Base-by-base conservation (phyloP, 1,284 basidiomycete species). In the Sanguinoderma infundibulare region DNA sequence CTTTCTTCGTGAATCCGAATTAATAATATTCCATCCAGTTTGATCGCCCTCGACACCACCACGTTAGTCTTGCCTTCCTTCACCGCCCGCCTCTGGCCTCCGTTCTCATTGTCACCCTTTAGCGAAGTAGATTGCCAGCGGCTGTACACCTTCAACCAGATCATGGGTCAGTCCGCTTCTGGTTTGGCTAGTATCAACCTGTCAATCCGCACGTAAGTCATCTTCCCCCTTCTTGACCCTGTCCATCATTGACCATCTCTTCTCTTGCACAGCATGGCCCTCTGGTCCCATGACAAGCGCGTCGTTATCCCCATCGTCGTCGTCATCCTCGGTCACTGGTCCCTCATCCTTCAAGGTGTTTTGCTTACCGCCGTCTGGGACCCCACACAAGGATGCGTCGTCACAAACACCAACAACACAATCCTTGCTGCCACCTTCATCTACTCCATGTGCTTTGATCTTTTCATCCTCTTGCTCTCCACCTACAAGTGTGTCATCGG, bases 181-280 rank as follows among this genome's bases (percentile, higher is more conserved):
- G 91, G 91, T 10, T 78, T 92, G 4, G 89, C 91, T 8, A 91
- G 89, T 69, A 85, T 92, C 70, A 92, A 92, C 70, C 80, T 92
- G n/a, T 91, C 90, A 5, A 79, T 92, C 53, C 79, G 90, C 69
- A 92, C 90, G 87, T 89, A 73, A 63, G 86, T 78, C 22, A 22
- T 17, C 28, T 39, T 53, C 26, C 14, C 17, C 2, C 4, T 15
- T 22, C 17, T 34, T 34, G 6, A 15, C 24, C 44, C 24, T 35
- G 8, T 47, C 12, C 35, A 59, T 53, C 1, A 38, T 26, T 12
- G 20, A 65, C 36, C 38, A 10, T 12, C 44, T 47, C 26, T 59
- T 62, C 53, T 63, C 56, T 42, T 61, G 32, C 60, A 20, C 62
- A 90, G 89, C 5, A 88, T 91, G 73, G 90, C 89, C 0, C 83